Conservation (phyloP, 1,284 basidiomycete species). For the Amylostereum chailletii region DNA sequence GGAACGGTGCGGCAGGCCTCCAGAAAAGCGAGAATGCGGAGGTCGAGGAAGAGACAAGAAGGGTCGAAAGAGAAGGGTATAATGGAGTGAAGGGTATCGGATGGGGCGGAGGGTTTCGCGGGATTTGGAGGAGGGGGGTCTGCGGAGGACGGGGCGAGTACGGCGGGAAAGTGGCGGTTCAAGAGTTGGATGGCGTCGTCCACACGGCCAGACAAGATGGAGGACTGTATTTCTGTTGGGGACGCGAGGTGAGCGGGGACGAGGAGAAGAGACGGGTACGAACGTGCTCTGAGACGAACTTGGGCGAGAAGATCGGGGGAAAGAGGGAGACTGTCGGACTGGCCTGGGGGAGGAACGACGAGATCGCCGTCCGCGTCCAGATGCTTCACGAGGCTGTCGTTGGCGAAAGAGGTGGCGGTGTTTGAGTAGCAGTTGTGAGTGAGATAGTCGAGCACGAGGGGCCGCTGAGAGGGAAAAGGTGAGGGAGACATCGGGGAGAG, state of each 20-base stretch:
- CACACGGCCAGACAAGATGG: constrained; percentile 63
- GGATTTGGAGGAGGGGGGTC: constrained; percentile 10
- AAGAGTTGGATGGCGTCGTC: constrained; percentile 60
- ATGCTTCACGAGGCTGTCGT: constrained; percentile 51
- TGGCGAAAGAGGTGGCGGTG: constrained; percentile 64
- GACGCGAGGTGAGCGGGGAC: constrained; percentile 4
- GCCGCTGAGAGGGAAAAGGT: constrained; percentile 32
- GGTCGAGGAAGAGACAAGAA: constrained; percentile 67
- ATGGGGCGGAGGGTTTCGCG: constrained; percentile 1
- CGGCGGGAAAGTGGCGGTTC: constrained; percentile 59
- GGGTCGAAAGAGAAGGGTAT: constrained; percentile 59
- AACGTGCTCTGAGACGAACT: constrained; percentile 52
- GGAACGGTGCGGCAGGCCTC: constrained; percentile 72
- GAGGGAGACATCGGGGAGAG: too few relatives aligned
- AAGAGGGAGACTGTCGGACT: constrained; percentile 21
- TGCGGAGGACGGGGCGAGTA: constrained; percentile 34
- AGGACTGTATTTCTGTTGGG: constrained; percentile 49
- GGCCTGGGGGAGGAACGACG: constrained; percentile 26
- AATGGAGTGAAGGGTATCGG: constrained; percentile 32
- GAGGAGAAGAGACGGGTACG: constrained; percentile 11
- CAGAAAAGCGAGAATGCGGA: constrained; percentile 77
- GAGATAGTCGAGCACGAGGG: constrained; percentile 77
- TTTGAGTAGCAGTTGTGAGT: constrained; percentile 64
- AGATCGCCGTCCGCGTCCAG: constrained; percentile 66
- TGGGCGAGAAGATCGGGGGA: constrained; percentile 36